These are phyloP conservation scores for Triangularia verruculosa DNA, from an alignment of 2,329 filamentous ascomycete species.

Conservation along the genomic window DNA sequence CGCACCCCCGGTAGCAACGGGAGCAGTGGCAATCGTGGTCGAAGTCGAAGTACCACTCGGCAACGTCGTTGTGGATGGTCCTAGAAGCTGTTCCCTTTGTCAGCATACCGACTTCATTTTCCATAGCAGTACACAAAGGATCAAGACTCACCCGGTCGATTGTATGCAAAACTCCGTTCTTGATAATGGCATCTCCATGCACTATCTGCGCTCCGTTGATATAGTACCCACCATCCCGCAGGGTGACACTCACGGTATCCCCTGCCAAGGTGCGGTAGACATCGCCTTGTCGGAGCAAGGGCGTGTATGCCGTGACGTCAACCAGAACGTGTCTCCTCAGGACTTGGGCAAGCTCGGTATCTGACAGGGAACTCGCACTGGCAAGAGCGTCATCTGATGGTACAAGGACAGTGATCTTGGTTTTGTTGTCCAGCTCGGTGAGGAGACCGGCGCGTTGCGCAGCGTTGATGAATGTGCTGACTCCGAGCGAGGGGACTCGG, in stretches of 20 bases:
- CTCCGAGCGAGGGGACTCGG: neutral
- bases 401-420: conserved; percentile 11
- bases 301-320: conserved; percentile 10
- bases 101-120: too few relatives aligned
- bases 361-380: neutral
- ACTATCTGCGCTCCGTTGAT: conserved; percentile 12
- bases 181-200: conserved; percentile 9
- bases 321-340: conserved; percentile 4
- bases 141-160: conserved; percentile 7
- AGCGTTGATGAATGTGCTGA: neutral
- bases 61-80: too few relatives aligned
- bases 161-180: conserved; percentile 15
- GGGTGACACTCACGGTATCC: conserved; percentile 5
- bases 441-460: conserved; percentile 9
- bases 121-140: too few relatives aligned
- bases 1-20: too few relatives aligned
- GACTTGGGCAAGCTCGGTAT: conserved; percentile 7
- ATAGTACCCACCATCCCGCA: conserved; percentile 7
- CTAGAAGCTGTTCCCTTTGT: too few relatives aligned
- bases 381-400: conserved; percentile 8
- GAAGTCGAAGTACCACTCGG: too few relatives aligned
- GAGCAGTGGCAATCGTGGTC: too few relatives aligned
- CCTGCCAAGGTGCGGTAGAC: conserved; percentile 9
- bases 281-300: conserved; percentile 7
- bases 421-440: conserved; percentile 8